Percentiles rank a stretch among this genome's conserved stretches.
These are phyloP conservation scores for Marchantia paleacea DNA, from an alignment of 225 moss, liverwort and hornwort species.

Conservation along the genomic window DNA sequence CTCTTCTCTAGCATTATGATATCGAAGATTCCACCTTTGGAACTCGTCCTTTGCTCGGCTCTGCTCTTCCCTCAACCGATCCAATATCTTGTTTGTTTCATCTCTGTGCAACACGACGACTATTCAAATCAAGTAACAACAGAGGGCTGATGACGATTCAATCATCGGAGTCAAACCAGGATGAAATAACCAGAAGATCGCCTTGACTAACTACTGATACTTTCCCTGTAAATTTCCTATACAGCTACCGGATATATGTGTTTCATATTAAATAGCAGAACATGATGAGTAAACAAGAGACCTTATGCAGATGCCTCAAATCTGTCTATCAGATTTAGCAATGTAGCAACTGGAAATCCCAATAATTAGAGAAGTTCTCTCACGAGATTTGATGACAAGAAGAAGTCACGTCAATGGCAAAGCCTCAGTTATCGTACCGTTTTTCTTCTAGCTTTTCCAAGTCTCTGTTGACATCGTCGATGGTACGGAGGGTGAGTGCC, in stretches of 20 bases:
- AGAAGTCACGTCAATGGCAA: no score
- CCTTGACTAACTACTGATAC: background rate
- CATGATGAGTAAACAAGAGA: background rate
- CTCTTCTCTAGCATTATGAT: slow-evolving; percentile 71
- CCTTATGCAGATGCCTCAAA: no score
- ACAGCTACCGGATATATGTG: background rate
- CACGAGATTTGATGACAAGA: no score
- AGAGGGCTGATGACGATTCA: background rate
- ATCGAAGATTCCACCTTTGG: slow-evolving; percentile 57
- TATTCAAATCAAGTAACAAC: background rate
- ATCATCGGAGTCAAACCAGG: background rate
- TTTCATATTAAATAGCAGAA: background rate
- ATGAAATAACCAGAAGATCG: background rate
- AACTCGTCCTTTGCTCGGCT: slow-evolving; percentile 78
- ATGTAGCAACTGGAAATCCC: no score
- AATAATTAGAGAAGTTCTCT: no score
- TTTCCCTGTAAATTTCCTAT: background rate
- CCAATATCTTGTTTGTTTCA: slow-evolving; percentile 57
- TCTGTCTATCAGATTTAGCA: no score
- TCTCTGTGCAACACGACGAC: slow-evolving; percentile 47
- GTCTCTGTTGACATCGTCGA: slow-evolving; percentile 62
- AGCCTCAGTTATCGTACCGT: slow-evolving; percentile 40
- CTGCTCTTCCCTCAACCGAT: slow-evolving; percentile 70
- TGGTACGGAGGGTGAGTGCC: slow-evolving; percentile 54
- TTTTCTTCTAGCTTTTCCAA: slow-evolving; percentile 51